phyloP scores from a whole-genome alignment of 345 rosid genomes.

The Aethionema arabicum region DNA sequence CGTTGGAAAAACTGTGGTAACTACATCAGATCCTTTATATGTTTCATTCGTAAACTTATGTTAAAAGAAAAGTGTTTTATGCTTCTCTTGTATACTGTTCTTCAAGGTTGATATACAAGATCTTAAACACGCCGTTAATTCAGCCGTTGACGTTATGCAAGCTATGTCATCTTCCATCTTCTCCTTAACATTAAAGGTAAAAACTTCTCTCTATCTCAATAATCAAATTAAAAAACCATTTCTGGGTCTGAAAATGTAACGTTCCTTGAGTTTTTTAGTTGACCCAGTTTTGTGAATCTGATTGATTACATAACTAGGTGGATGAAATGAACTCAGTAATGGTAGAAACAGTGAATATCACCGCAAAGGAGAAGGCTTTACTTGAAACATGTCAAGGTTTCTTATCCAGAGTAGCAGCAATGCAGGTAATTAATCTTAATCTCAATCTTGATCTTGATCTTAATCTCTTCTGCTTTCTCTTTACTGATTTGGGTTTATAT shows the following conservation, averaged over 20 bases:
- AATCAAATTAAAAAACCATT: neutral
- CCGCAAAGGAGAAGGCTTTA: conserved; percentile 69
- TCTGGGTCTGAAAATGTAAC: conserved; percentile 12
- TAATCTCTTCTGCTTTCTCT: neutral
- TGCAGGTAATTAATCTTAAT: conserved; percentile 59
- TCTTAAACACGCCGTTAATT: conserved; percentile 80
- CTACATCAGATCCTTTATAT: conserved; percentile 9
- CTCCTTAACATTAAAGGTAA: conserved; percentile 68
- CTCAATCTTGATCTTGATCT: neutral
- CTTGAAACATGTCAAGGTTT: conserved; percentile 77
- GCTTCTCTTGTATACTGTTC: conserved; percentile 15
- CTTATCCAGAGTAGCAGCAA: conserved; percentile 64
- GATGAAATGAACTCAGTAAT: conserved; percentile 73
- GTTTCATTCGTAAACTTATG: neutral
- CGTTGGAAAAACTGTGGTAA: conserved; percentile 81
- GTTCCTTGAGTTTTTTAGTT: neutral
- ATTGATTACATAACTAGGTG: conserved; percentile 47
- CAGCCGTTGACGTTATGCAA: conserved; percentile 89
- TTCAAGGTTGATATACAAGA: conserved; percentile 72
- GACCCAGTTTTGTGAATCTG: neutral
- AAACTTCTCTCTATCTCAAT: conserved; percentile 3
- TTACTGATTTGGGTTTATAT: conserved; percentile 16
- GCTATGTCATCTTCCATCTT: conserved; percentile 84
- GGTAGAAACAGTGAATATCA: conserved; percentile 62
- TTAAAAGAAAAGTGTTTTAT: neutral